Evolutionary conservation across 305 asterid genomes (phyloP), one percentile per base, ranked within the genome.

Genomic region (Solanum hybrid): DNA sequence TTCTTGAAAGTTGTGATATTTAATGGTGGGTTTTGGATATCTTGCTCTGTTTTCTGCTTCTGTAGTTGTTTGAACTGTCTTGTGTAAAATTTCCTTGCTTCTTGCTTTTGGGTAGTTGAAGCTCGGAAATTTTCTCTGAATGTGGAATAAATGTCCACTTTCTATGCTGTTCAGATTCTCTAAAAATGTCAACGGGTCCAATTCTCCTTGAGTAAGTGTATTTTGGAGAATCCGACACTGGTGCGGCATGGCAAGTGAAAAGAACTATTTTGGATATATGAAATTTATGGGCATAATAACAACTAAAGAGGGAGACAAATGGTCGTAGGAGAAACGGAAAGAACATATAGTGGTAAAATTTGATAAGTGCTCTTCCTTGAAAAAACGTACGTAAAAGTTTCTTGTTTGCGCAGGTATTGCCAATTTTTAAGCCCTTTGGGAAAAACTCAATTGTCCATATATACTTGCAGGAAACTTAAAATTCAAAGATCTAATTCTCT

Each of bases 161-260:
- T 26, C 20, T 71, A 71, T 71, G 34, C 18, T 71, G 5, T 1
- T 26, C 33, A 13, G 9, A 71, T 2, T 26, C 76, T 69, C 14
- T 28, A 71, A 26, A 71, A 71, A 71, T 71, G 34, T 26, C 77
- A 26, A 26, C 0, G 31, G 5, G 34, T 71, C 20, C 20, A 13
- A 26, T 71, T 71, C 20, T 71, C 77, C 77, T 1, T 0, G 0
- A 71, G 77, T 71, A 11, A n/a, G 77, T 71, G 34, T 71, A 26
- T 71, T n/a, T 26, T 71, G 77, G 77, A 71, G 10, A 71, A 26
- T 26, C 5, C 5, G 9, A 26, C 34, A 11, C 34, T 71, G 10
- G 34, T 26, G 20, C 5, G 0, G 10, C 77, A 67, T 67, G 0
- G 0, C 0, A 26, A 71, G 77, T 71, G 34, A 26, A 26, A 71